phyloP scores from a whole-genome alignment of 352 stramenopile genomes.

The Phytopythium boreale region DNA sequence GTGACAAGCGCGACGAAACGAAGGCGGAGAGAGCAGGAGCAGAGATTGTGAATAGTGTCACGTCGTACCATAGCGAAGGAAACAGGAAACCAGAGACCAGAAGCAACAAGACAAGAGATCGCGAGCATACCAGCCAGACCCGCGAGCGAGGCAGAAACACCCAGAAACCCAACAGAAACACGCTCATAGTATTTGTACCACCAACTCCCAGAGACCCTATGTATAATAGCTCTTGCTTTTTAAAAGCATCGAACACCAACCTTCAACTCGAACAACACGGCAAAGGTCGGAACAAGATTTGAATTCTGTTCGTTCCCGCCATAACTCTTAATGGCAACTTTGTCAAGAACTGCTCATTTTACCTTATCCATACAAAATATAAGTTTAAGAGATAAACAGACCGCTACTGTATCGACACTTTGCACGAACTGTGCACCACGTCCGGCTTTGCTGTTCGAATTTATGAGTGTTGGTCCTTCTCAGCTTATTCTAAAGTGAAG shows the following conservation, averaged over 20 bases:
- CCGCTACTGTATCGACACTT: not conserved
- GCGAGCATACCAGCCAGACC: not conserved
- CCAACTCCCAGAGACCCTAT: not conserved
- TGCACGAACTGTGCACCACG: not conserved
- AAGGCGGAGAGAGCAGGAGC: slow-evolving; percentile 5
- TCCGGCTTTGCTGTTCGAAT: not conserved
- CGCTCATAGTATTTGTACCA: slow-evolving; percentile 4
- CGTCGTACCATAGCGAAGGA: slow-evolving; percentile 42
- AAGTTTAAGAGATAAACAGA: too few relatives aligned
- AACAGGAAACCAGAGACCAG: too few relatives aligned
- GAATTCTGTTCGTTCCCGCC: not conserved
- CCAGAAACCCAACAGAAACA: slow-evolving; percentile 5
- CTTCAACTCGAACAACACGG: not conserved
- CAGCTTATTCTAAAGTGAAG: too few relatives aligned
- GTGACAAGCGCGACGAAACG: slow-evolving; percentile 6
- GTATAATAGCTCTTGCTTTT: too few relatives aligned
- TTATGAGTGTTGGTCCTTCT: not conserved
- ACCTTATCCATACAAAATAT: not conserved
- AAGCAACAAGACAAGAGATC: slow-evolving; percentile 1
- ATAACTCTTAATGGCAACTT: too few relatives aligned
- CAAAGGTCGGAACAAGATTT: too few relatives aligned
- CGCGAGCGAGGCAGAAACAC: slow-evolving; percentile 5
- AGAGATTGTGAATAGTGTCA: slow-evolving; percentile 37
- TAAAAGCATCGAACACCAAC: too few relatives aligned
- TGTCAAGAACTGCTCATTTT: too few relatives aligned